phyloP scores from a whole-genome alignment of 768 basidiomycete species.

The Lentinula sp. region DNA sequence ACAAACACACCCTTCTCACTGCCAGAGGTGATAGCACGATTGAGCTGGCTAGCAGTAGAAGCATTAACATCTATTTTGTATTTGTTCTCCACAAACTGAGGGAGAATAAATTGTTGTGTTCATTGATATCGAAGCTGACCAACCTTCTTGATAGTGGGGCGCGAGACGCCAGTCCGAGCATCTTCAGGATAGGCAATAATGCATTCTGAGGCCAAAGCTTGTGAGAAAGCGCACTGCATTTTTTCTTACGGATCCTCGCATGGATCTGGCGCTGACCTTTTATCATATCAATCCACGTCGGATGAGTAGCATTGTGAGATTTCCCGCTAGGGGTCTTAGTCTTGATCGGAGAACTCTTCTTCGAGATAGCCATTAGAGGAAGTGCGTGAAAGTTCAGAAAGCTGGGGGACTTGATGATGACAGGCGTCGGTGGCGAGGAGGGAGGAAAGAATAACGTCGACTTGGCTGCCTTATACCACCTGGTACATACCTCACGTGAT shows the following conservation, averaged over 20 bases:
- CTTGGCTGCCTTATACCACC: not conserved
- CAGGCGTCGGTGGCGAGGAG: not conserved
- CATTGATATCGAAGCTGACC: constrained; percentile 11
- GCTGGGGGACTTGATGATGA: not conserved
- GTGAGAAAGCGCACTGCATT: constrained; percentile 30
- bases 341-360: constrained; percentile 28
- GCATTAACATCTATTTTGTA: constrained; percentile 77
- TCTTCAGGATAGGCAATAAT: constrained; percentile 69
- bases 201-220: constrained; percentile 39
- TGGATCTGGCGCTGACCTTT: constrained; percentile 40
- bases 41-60: constrained; percentile 69
- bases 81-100: constrained; percentile 73
- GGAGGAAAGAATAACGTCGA: constrained; percentile 2
- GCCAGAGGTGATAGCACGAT: constrained; percentile 65
- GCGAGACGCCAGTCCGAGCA: constrained; percentile 69
- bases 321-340: constrained; percentile 21
- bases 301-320: constrained; percentile 42
- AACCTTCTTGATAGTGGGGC: constrained; percentile 78
- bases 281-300: constrained; percentile 75
- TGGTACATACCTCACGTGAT: constrained; percentile 2
- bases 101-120: constrained; percentile 11
- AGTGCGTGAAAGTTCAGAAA: not conserved
- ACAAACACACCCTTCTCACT: constrained; percentile 42
- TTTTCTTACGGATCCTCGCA: not conserved
- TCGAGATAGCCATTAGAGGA: not conserved